Evolutionary conservation across 331 rosid genomes (phyloP), one percentile per base, ranked within the genome.

Genomic region (Pyrus hybrid): DNA sequence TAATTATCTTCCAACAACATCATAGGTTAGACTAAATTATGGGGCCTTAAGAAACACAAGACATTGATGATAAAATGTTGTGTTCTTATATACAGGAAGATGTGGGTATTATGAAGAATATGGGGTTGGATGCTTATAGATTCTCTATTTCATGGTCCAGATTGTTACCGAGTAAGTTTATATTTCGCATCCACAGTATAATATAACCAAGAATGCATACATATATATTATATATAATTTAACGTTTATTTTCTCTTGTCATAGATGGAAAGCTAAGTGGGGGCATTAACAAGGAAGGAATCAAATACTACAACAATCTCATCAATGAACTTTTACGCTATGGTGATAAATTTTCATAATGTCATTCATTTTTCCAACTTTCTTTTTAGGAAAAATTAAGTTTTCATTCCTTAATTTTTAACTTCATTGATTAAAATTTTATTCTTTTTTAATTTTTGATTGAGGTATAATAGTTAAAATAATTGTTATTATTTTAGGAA

Each of bases 201-300:
- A 20, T 83, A 35, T 67, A 79, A 56, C 76, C 86, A 67, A 79
- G 86, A 71, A 43, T 43, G 17, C 17, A 3, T 43, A 43, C 16
- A 43, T 43, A 43, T 13, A 43, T 43, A 13, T 11, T 41, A 41
- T 3, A 41, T 41, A 41, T 3, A 41, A 41, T 41, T 41, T 41
- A 41, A 41, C 47, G 47, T 41, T 41, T 41, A 41, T 41, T 11
- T 41, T 41, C 47, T 58, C 26, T 11, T 21, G 4, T 57, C 13
- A 2, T 29, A 71, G 75, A 71, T 21, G 75, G 75, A 71, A 71
- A 41, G 6, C 81, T 81, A 0, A 74, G 83, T n/a, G 88, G 89
- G 33, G 93, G 92, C 13, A 76, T 85, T 63, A 88, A 88, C 35
- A 63, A 21, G 58, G 84, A 84, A 73, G 96, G 93, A 74, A 54